Conservation (phyloP, 2,329 filamentous ascomycete genomes). For the Colletotrichum spaethianum region DNA sequence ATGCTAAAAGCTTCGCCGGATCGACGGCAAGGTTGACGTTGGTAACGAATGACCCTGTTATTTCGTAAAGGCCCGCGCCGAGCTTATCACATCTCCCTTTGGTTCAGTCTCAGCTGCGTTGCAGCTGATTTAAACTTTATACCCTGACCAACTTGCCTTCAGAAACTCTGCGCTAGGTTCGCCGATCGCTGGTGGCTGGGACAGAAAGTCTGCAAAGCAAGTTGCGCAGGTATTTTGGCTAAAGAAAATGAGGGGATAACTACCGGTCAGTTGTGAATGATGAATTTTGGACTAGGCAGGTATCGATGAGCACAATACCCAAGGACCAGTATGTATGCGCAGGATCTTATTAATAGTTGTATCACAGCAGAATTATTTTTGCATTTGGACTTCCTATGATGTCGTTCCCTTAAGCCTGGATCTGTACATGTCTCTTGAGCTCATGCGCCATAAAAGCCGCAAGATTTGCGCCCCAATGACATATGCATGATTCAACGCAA, state of each 20-base stretch:
- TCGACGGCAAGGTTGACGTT: not conserved
- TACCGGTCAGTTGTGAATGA: not conserved
- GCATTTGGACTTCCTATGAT: too few species aligned
- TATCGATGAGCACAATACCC: too few species aligned
- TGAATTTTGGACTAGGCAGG: not conserved
- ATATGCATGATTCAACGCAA: too few species aligned
- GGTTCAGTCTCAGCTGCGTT: slow-evolving; percentile 26
- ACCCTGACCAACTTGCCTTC: not conserved
- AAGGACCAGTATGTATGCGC: too few species aligned
- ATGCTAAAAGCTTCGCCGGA: not conserved
- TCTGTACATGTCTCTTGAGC: not conserved
- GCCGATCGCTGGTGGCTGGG: not conserved
- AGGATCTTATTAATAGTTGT: too few species aligned
- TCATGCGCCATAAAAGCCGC: too few species aligned
- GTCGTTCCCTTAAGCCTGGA: too few species aligned
- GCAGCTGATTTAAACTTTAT: slow-evolving; percentile 25
- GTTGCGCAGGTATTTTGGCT: not conserved
- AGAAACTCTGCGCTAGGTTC: slow-evolving; percentile 20
- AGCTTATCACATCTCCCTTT: not conserved
- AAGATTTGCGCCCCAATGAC: rapidly evolving
- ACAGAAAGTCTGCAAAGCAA: not conserved
- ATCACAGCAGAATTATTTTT: too few species aligned
- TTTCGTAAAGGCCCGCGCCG: slow-evolving; percentile 17
- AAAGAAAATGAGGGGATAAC: not conserved
- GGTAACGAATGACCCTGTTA: not conserved